These are phyloP conservation scores for Piloderma croceum DNA, from an alignment of 768 basidiomycete species.

Conservation along the genomic window DNA sequence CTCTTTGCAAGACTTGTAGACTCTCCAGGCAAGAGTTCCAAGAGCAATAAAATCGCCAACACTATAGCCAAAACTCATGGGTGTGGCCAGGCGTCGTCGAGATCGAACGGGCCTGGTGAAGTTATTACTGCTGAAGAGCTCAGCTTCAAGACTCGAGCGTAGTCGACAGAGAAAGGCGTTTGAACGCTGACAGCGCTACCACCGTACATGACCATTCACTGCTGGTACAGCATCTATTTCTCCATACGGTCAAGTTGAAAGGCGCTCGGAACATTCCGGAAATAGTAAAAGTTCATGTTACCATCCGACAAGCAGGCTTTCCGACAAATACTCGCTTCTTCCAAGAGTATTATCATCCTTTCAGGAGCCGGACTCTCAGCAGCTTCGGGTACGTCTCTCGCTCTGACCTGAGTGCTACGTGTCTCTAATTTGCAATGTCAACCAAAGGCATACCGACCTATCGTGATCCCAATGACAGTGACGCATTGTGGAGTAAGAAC, in stretches of 20 bases:
- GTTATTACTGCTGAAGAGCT: too few relatives aligned
- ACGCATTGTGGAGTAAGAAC: slow-evolving; percentile 20
- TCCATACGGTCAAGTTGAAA: too few relatives aligned
- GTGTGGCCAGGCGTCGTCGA: too few relatives aligned
- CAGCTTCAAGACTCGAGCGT: too few relatives aligned
- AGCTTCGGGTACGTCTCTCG: slow-evolving; percentile 14
- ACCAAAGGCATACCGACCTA: slow-evolving; percentile 13
- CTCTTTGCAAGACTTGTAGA: slow-evolving; percentile 9
- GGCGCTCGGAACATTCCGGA: too few relatives aligned
- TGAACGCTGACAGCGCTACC: too few relatives aligned
- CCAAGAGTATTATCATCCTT: slow-evolving; percentile 33
- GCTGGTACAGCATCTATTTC: too few relatives aligned
- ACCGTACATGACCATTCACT: too few relatives aligned
- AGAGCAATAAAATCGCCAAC: slow-evolving; percentile 7
- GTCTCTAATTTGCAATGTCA: slow-evolving; percentile 6
- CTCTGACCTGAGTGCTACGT: not conserved
- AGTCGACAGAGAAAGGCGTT: too few relatives aligned
- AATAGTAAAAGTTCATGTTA: too few relatives aligned
- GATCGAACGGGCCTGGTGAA: too few relatives aligned
- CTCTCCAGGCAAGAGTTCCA: slow-evolving; percentile 4
- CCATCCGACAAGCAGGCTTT: too few relatives aligned
- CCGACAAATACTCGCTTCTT: slow-evolving; percentile 21
- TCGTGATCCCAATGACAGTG: slow-evolving; percentile 22
- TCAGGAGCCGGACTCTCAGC: slow-evolving; percentile 24
- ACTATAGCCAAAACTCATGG: slow-evolving; percentile 7